Base-by-base conservation (phyloP, 352 stramenopile species). In the Phytophthora fragariaefolia region DNA sequence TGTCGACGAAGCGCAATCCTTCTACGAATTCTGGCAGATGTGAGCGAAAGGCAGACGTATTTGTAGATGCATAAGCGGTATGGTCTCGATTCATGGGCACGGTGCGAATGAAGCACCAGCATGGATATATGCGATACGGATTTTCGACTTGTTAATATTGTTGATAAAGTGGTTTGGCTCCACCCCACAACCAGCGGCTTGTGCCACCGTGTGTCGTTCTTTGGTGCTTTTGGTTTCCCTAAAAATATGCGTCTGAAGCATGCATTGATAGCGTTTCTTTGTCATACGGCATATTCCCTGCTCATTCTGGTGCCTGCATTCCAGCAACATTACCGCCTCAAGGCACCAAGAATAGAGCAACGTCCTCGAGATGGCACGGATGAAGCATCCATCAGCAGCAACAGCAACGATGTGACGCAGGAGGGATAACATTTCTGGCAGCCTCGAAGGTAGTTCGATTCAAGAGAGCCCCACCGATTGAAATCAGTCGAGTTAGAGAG, bases 21-120 rank as follows among this genome's bases (percentile, higher is more conserved):
- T 79, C 45, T 58, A 70, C 45, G 71, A 79, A 30, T 76, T 76
- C 55, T 79, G 68, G 71, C 67, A 79, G 36, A 74, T 76, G 63
- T 79, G 50, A 77, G 34, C 7, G 17, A 13, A 13, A 38, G 8
- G 38, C 34, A 26, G n/a, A 52, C 48, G 43, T 53, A 38, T 65
- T 55, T 58, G 64, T 58, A 62, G 38, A 66, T 57, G 27, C 57
- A 20, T 43, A 54, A 61, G 54, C 1, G 20, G 34, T 54, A 45
- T 36, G 18, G 24, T 20, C 22, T 58, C n/a, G 20, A 58, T 50
- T 42, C 24, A 40, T 38, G 58, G 46, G 45, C 32, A 54, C 26
- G 56, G 28, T 74, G 66, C 43, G 67, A 53, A 52, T 36, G 47
- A 63, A 68, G 46, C 53, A 59, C 40, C 40, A 50, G 47, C 38